Percentiles rank a stretch among this genome's conserved stretches.
These are phyloP conservation scores for Penicillium ochrochloron DNA, from an alignment of 495 filamentous ascomycete genomes.

Conservation along the genomic window DNA sequence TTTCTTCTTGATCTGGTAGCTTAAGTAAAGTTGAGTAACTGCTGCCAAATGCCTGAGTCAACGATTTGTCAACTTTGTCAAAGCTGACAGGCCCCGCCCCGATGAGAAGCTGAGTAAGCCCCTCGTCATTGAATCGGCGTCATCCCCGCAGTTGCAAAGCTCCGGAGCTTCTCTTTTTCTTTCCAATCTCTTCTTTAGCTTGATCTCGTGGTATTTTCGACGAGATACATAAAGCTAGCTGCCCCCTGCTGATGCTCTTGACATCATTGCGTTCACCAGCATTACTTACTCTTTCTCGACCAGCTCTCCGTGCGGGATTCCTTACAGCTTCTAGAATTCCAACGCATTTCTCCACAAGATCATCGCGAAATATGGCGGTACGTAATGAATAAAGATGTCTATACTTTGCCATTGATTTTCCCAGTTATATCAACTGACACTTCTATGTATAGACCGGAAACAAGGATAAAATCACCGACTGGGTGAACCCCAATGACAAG, in stretches of 20 bases:
- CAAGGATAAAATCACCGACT: conserved; percentile 70
- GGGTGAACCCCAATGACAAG: conserved; percentile 74
- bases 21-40: not conserved
- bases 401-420: not conserved
- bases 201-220: not conserved
- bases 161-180: conserved; percentile 8
- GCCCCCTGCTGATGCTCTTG: conserved; percentile 36
- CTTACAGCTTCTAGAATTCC: conserved; percentile 18
- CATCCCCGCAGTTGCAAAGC: conserved; percentile 23
- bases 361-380: conserved; percentile 49
- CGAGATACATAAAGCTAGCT: conserved; percentile 19
- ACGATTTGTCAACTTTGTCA: conserved; percentile 34
- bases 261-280: conserved; percentile 30
- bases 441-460: conserved; percentile 36
- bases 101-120: conserved; percentile 32
- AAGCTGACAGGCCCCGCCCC: conserved; percentile 26
- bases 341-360: conserved; percentile 32
- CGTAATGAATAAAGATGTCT: conserved; percentile 7
- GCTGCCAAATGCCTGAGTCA: not conserved
- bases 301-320: conserved; percentile 23
- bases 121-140: conserved; percentile 25
- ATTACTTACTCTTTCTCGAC: conserved; percentile 28
- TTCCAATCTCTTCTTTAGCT: conserved; percentile 1
- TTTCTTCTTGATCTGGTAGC: not conserved
- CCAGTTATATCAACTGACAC: not conserved